Base-by-base conservation (phyloP, 768 basidiomycete species). In the Hericium alpestre region DNA sequence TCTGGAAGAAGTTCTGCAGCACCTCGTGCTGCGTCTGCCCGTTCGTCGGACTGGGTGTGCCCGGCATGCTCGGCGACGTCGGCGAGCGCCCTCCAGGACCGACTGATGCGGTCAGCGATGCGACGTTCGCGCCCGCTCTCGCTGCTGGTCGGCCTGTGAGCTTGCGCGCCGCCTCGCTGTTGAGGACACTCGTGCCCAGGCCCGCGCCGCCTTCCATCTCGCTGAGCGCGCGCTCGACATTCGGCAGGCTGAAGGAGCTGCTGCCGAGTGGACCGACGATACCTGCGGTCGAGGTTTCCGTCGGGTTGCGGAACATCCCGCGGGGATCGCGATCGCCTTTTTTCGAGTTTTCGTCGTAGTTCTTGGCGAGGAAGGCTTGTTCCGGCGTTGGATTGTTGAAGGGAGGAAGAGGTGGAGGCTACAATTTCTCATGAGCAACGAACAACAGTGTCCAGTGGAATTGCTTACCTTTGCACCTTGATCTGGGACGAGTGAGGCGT, bases 201-300 rank as follows among this genome's bases (percentile, higher is more conserved):
- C 41, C 41, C 41, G 41, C 41, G 7, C 48, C 79, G 52, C 79
- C 78, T 64, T 95, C 92, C 92, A 96, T 93, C 56, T 93, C 91
- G 20, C 78, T 79, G 56, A 96, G 77, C 1, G 90, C 93, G 53
- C 83, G 83, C 69, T 93, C 93, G 39, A 97, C 95, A 56, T 77
- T 86, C 1, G 94, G 93, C 52, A 97, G 73, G 65, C 72, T 87
- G 72, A 94, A 86, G 58, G 85, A 89, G 63, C 85, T 87, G 67
- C 85, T 88, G 55, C 88, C 89, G 71, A 99, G 80, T 0, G 95
- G 95, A 1, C 95, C 95, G 11, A 99, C 95, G 50, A 96, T 83
- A 25, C 94, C 92, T 1, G 85, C 80, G 3, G 79, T 68, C 4
- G 77, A 71, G 0, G 77, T 71, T 56, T 89, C 87, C 47, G 79